phyloP scores from a whole-genome alignment of 306 rosid genomes.

The Senna tora region DNA sequence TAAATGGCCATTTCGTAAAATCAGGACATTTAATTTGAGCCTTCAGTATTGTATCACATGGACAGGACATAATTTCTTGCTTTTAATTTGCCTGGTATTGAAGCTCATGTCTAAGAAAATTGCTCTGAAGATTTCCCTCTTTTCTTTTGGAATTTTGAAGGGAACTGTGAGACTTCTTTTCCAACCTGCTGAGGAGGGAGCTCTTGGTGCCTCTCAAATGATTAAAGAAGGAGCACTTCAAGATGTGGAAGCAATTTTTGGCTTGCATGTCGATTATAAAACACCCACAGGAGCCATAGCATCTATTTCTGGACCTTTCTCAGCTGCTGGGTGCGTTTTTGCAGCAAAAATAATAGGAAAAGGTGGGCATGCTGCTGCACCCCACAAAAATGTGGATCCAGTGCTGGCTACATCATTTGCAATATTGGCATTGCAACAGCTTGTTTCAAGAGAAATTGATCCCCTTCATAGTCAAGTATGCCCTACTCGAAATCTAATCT shows the following conservation, averaged over 20 bases:
- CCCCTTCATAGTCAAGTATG: constrained; percentile 67
- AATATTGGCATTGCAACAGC: constrained; percentile 69
- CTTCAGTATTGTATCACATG: too few species aligned
- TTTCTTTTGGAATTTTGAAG: constrained; percentile 47
- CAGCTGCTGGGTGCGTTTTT: constrained; percentile 65
- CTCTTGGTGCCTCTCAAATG: constrained; percentile 58
- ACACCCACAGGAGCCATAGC: constrained; percentile 62
- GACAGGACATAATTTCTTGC: too few species aligned
- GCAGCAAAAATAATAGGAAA: constrained; percentile 58
- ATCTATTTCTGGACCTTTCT: constrained; percentile 53
- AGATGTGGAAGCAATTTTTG: constrained; percentile 67
- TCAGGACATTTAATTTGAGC: too few species aligned
- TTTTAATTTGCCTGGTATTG: too few species aligned
- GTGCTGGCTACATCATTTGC: constrained; percentile 69
- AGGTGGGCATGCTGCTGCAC: constrained; percentile 71
- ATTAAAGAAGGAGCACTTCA: constrained; percentile 65
- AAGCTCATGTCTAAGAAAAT: neutral
- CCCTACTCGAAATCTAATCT: constrained; percentile 28
- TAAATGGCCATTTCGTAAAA: neutral
- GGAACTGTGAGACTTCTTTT: constrained; percentile 75
- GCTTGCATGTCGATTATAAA: constrained; percentile 46
- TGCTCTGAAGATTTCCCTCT: neutral
- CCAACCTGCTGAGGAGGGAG: constrained; percentile 88
- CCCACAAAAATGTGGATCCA: constrained; percentile 58
- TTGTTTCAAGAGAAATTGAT: constrained; percentile 72